Evolutionary conservation across 176 grass and related monocot genomes (phyloP).

Genomic region (Guadua angustifolia): DNA sequence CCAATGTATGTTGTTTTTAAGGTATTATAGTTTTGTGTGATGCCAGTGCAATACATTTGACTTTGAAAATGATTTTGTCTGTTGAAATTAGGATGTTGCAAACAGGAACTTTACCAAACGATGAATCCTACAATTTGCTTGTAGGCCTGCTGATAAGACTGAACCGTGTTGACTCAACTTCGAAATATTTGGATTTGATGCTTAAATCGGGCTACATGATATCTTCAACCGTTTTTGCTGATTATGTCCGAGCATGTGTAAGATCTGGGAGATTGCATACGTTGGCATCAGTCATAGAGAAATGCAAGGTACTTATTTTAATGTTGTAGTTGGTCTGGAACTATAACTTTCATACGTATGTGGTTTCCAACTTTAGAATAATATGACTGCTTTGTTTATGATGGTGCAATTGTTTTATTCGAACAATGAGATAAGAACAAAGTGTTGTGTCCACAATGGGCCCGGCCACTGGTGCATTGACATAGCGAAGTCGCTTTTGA

Average conservation of each 20-base stretch:
- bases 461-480: slow-evolving; percentile 66
- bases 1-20: slow-evolving; percentile 21
- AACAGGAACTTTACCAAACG: slow-evolving; percentile 77
- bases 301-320: slow-evolving; percentile 95
- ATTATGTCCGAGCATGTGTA: slow-evolving; percentile 67
- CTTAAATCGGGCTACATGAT: slow-evolving; percentile 75
- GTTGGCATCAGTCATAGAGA: slow-evolving; percentile 88
- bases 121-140: slow-evolving; percentile 94
- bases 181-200: slow-evolving; percentile 82
- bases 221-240: slow-evolving; percentile 58
- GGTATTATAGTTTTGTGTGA: slow-evolving; percentile 18
- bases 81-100: slow-evolving; percentile 94
- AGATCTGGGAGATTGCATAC: slow-evolving; percentile 72
- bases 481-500: slow-evolving; percentile 78
- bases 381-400: slow-evolving; percentile 28
- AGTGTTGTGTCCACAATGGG: slow-evolving; percentile 71
- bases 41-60: slow-evolving; percentile 24
- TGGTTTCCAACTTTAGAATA: slow-evolving; percentile 19
- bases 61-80: slow-evolving; percentile 56
- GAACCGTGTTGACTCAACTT: slow-evolving; percentile 71
- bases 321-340: too few relatives aligned
- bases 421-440: slow-evolving; percentile 90
- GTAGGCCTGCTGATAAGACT: slow-evolving; percentile 67
- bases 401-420: slow-evolving; percentile 30
- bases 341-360: slow-evolving; percentile 16